Evolutionary conservation across 148 eudicot genomes (phyloP).

Genomic region (Salicornia ramosissima): DNA sequence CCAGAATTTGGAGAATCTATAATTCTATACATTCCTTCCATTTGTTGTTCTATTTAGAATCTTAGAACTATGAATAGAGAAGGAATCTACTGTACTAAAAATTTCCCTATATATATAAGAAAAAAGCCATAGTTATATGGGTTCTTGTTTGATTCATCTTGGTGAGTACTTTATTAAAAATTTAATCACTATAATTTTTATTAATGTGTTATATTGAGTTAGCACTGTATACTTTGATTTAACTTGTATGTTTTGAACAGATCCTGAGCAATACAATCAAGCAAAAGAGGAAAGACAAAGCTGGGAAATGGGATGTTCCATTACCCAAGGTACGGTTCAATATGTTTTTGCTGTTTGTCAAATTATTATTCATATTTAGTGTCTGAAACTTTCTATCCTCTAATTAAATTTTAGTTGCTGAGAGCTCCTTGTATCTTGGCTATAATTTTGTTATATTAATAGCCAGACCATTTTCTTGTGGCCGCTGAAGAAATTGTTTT

Average conservation of each 20-base stretch:
- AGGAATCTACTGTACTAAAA: too few species aligned
- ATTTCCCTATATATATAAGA: too few species aligned
- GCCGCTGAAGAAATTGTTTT: too few species aligned
- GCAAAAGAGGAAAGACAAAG: slow-evolving; percentile 96
- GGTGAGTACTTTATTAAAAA: too few species aligned
- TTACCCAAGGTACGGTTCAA: slow-evolving; percentile 72
- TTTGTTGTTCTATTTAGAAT: too few species aligned
- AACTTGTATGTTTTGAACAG: slow-evolving; percentile 29
- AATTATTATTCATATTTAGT: not conserved
- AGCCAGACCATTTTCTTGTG: too few species aligned
- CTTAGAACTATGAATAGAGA: too few species aligned
- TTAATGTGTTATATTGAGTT: not conserved
- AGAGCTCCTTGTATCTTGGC: not conserved
- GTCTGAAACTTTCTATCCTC: not conserved
- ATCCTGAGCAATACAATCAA: slow-evolving; percentile 90
- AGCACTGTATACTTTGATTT: not conserved
- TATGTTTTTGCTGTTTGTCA: not conserved
- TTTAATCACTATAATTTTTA: too few species aligned
- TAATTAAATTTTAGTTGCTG: not conserved
- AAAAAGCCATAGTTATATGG: too few species aligned
- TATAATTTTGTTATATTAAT: not conserved
- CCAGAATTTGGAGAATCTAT: too few species aligned
- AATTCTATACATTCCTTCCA: too few species aligned
- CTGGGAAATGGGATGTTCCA: slow-evolving; percentile 99
- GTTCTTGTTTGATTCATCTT: too few species aligned